Evolutionary conservation across 2,329 filamentous ascomycete species (phyloP).

Genomic region (Calycina marina): DNA sequence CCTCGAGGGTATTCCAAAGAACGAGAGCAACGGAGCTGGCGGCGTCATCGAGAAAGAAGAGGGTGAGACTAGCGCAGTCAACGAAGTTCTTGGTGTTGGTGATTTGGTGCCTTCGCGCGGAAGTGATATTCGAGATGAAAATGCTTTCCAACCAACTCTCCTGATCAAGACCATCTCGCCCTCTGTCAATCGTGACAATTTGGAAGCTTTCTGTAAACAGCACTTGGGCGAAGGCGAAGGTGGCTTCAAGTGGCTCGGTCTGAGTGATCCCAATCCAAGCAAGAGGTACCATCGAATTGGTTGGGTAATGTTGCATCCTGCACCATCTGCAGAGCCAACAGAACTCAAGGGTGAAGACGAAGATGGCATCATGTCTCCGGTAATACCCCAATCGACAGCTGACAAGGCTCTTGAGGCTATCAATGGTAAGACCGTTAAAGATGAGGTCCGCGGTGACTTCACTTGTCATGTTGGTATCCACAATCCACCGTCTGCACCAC

Average conservation of each 20-base stretch:
- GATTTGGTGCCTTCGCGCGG: conserved; percentile 75
- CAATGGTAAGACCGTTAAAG: conserved; percentile 94
- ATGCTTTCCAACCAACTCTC: conserved; percentile 75
- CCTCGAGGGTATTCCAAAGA: conserved; percentile 85
- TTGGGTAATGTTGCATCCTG: conserved; percentile 91
- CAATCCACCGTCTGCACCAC: conserved; percentile 68
- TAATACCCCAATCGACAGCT: conserved; percentile 42
- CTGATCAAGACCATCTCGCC: conserved; percentile 97
- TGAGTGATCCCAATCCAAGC: conserved; percentile 91
- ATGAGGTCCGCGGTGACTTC: conserved; percentile 87
- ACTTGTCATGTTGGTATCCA: conserved; percentile 96
- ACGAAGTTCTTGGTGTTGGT: conserved; percentile 83
- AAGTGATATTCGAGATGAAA: conserved; percentile 80
- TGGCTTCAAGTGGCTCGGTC: conserved; percentile 87
- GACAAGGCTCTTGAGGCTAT: conserved; percentile 87
- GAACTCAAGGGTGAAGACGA: conserved; percentile 53
- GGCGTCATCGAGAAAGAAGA: conserved; percentile 88
- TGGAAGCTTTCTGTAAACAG: conserved; percentile 90
- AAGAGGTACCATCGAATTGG: conserved; percentile 97
- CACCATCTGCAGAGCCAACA: conserved; percentile 57
- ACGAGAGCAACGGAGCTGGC: conserved; percentile 74
- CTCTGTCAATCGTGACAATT: conserved; percentile 82
- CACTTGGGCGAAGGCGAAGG: conserved; percentile 82
- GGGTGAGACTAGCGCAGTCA: conserved; percentile 79
- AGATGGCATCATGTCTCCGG: conserved; percentile 28